phyloP scores from a whole-genome alignment of 768 basidiomycete species.

The Leccinum imitatum region DNA sequence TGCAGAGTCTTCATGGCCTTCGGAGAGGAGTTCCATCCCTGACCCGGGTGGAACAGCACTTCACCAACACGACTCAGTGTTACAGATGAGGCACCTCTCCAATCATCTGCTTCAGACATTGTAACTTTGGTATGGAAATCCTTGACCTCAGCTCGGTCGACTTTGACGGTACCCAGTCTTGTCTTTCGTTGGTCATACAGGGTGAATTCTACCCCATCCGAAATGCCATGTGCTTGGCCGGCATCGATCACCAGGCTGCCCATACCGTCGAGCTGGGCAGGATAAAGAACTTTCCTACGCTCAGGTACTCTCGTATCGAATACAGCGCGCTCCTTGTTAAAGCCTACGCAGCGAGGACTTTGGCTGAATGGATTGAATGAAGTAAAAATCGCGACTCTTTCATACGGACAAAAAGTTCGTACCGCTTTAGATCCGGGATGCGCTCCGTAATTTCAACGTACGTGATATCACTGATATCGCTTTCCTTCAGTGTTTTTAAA shows the following conservation, averaged over 20 bases:
- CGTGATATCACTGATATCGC: slow-evolving; percentile 16
- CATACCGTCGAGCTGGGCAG: neutral
- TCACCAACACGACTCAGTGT: neutral
- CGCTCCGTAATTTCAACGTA: slow-evolving; percentile 22
- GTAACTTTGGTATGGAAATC: slow-evolving; percentile 11
- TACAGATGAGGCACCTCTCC: neutral
- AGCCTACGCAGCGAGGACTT: slow-evolving; percentile 31
- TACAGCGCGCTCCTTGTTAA: slow-evolving; percentile 17
- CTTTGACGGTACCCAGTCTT: neutral
- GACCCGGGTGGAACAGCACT: neutral
- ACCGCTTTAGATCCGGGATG: slow-evolving; percentile 11
- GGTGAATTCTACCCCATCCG: slow-evolving; percentile 15
- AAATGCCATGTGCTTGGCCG: slow-evolving; percentile 28
- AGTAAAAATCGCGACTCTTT: neutral
- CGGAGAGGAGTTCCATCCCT: neutral
- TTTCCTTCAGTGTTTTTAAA: slow-evolving; percentile 10
- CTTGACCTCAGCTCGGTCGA: neutral
- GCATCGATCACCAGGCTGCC: slow-evolving; percentile 20
- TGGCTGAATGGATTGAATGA: slow-evolving; percentile 16
- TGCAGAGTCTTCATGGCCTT: neutral
- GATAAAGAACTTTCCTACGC: slow-evolving; percentile 4
- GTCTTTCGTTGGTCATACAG: slow-evolving; percentile 12
- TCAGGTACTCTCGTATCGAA: slow-evolving; percentile 22
- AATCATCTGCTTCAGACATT: neutral
- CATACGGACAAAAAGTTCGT: neutral